A percentile compares a stretch with the other conserved stretches of the same genome.
Conservation (phyloP, 148 eudicot species). For the Gaultheria prostrata region DNA sequence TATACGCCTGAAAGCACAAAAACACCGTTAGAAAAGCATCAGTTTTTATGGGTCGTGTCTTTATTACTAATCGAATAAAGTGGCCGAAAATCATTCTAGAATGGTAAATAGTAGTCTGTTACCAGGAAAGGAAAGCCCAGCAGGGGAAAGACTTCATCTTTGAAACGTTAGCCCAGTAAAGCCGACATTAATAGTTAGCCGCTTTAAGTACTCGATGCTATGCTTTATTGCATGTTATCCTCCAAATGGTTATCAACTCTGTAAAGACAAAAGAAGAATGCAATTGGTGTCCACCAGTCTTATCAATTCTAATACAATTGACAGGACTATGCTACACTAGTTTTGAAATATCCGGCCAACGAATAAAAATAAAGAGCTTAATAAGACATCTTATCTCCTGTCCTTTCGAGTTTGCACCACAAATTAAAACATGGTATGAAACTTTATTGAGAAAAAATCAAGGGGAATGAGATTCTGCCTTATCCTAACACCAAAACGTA, state of each 20-base stretch:
- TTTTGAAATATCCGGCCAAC: not conserved
- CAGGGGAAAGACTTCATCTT: too few species aligned
- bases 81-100: not conserved
- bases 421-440: not conserved
- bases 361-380: not conserved
- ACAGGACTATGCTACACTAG: not conserved
- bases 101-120: too few species aligned
- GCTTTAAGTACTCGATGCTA: too few species aligned
- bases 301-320: not conserved
- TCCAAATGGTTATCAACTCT: not conserved
- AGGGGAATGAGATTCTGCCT: slow-evolving; percentile 15
- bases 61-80: not conserved
- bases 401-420: not conserved
- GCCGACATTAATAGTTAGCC: too few species aligned
- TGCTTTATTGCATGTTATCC: not conserved
- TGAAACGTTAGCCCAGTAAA: too few species aligned
- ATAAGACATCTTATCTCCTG: not conserved
- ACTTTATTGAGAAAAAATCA: not conserved
- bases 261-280: slow-evolving; percentile 1
- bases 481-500: not conserved
- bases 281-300: not conserved
- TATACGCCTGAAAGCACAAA: not conserved
- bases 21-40: not conserved
- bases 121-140: too few species aligned
- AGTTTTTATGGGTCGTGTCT: not conserved